Evolutionary conservation across 805 yeast genomes (phyloP).

Genomic region (Metschnikowia reukaufii): DNA sequence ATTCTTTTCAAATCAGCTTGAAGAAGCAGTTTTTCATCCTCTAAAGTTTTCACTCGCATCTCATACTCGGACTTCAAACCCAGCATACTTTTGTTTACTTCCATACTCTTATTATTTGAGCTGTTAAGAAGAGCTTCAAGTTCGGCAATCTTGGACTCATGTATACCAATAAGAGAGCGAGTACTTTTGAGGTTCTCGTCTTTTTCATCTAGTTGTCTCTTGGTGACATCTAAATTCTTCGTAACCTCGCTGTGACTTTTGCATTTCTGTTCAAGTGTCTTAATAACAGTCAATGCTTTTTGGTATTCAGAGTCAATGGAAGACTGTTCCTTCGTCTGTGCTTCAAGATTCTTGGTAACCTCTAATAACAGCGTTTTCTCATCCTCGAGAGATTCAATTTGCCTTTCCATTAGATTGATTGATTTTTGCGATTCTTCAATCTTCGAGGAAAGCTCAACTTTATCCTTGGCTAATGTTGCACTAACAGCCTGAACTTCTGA

Average conservation of each 20-base stretch:
- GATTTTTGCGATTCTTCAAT: neutral
- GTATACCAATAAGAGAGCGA: neutral
- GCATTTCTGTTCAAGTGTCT: conserved; percentile 9
- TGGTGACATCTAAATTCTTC: neutral
- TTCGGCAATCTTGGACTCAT: neutral
- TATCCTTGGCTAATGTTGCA: conserved; percentile 33
- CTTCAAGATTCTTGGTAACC: conserved; percentile 2
- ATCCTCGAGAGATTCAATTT: conserved; percentile 18
- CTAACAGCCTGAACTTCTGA: conserved; percentile 30
- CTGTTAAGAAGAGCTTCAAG: conserved; percentile 1
- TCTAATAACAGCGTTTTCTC: conserved; percentile 18
- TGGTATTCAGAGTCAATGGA: neutral
- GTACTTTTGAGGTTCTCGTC: neutral
- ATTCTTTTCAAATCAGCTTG: neutral
- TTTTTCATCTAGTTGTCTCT: conserved; percentile 4
- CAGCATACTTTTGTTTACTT: neutral
- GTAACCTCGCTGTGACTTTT: conserved; percentile 4
- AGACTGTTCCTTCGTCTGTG: neutral
- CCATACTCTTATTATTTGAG: neutral
- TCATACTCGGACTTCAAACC: neutral
- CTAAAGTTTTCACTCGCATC: neutral
- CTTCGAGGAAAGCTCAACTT: conserved; percentile 25
- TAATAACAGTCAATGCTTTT: conserved; percentile 6
- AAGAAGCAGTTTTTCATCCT: conserved; percentile 1
- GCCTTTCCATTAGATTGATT: neutral